Percentiles rank a stretch among this genome's conserved stretches.
Conservation (phyloP, 768 basidiomycete genomes). For the Coprinopsis cinerea region DNA sequence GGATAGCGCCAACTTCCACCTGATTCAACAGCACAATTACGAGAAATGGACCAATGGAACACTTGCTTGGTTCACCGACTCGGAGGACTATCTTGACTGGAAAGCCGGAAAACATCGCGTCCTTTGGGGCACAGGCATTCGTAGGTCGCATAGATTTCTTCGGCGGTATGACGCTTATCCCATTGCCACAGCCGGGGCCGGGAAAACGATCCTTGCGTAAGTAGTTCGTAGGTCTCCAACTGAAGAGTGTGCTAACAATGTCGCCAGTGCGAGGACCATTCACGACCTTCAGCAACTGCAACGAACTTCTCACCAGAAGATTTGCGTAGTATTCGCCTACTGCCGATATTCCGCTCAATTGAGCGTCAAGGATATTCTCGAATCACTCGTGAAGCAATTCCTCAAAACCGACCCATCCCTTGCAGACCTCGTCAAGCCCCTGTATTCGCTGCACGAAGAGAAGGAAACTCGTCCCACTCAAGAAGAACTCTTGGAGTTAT, state of each 20-base stretch:
- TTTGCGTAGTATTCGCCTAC: constrained; percentile 2
- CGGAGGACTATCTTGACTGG: background rate
- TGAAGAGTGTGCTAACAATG: background rate
- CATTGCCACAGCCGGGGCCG: constrained; percentile 1
- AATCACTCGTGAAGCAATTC: background rate
- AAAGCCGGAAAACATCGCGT: background rate
- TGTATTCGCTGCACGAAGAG: background rate
- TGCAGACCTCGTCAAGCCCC: background rate
- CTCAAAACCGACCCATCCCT: background rate
- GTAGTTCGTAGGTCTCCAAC: background rate
- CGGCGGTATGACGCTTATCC: background rate
- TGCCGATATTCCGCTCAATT: background rate
- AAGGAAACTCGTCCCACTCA: background rate
- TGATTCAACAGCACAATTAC: background rate
- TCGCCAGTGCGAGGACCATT: background rate
- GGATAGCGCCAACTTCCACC: background rate
- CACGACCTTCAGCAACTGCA: background rate
- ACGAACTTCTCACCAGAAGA: background rate
- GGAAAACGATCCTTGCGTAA: constrained; percentile 4
- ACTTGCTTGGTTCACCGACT: background rate
- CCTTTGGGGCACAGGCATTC: constrained; percentile 5
- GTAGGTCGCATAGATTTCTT: background rate
- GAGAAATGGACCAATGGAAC: background rate
- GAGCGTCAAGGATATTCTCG: background rate
- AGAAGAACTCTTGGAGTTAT: background rate